Evolutionary conservation across 352 stramenopile genomes (phyloP).

Genomic region (Globisporangium canariense): DNA sequence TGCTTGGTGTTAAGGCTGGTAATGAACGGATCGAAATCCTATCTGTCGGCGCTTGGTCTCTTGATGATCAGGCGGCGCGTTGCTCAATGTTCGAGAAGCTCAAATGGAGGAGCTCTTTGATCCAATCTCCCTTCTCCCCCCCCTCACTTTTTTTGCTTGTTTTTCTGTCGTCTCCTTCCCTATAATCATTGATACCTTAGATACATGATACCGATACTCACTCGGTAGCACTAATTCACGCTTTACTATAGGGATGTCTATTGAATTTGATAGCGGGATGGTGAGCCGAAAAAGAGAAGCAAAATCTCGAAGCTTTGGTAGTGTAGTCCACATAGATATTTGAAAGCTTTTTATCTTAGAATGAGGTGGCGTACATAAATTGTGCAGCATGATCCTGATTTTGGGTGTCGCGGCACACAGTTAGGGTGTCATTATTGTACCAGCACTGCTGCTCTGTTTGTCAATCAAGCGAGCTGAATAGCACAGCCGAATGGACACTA

Average conservation of each 20-base stretch:
- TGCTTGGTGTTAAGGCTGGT: slow-evolving; percentile 1
- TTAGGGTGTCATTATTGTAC: no score
- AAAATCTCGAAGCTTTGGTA: not conserved
- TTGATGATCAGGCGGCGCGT: slow-evolving; percentile 5
- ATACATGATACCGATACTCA: no score
- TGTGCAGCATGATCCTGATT: no score
- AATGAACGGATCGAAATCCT: not conserved
- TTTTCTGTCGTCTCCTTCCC: no score
- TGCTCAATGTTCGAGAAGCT: slow-evolving; percentile 17
- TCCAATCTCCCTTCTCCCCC: not conserved
- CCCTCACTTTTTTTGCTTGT: not conserved
- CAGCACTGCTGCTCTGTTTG: no score
- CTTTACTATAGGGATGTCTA: no score
- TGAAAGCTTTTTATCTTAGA: not conserved
- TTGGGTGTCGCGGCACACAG: no score
- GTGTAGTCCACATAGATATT: not conserved
- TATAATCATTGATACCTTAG: no score
- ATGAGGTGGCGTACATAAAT: not conserved
- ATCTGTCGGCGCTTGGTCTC: not conserved
- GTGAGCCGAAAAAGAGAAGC: no score
- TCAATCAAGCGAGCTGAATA: no score
- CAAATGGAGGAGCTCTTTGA: not conserved
- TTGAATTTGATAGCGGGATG: no score
- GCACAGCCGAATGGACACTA: not conserved
- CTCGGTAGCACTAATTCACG: no score